Evolutionary conservation across 306 rosid genomes (phyloP).

Genomic region (Malus sylvestris): DNA sequence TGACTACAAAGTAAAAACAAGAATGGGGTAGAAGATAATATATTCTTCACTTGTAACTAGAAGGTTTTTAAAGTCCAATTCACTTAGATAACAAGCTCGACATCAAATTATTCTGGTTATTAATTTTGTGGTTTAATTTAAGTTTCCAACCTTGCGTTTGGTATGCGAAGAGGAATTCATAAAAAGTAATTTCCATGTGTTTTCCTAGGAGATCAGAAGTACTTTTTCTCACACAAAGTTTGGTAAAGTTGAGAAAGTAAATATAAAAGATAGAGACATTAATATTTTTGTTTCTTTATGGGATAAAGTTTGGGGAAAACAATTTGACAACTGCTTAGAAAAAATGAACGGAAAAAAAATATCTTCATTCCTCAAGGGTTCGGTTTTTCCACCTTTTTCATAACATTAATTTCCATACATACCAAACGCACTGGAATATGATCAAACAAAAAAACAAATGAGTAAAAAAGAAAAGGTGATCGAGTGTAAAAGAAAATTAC

Average conservation of each 20-base stretch:
- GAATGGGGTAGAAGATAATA: neutral
- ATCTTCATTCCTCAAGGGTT: no score
- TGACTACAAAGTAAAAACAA: neutral
- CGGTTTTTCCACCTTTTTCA: no score
- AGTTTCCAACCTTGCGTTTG: neutral
- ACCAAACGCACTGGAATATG: neutral
- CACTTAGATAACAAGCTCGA: neutral
- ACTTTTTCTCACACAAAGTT: neutral
- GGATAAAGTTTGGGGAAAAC: no score
- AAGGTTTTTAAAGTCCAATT: neutral
- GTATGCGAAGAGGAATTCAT: neutral
- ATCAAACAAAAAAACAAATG: neutral
- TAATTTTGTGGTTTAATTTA: no score
- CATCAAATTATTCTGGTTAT: neutral
- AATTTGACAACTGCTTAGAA: no score
- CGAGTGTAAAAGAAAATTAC: neutral
- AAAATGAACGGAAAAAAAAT: no score
- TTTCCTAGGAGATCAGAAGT: neutral
- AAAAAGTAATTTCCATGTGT: neutral
- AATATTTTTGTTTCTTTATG: no score
- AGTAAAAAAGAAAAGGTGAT: neutral
- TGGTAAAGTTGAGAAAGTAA: neutral
- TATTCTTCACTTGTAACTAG: no score
- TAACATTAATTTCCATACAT: no score
- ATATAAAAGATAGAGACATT: no score